Evolutionary conservation across 805 yeast species (phyloP).

Genomic region (Zygotorulaspora sp.): DNA sequence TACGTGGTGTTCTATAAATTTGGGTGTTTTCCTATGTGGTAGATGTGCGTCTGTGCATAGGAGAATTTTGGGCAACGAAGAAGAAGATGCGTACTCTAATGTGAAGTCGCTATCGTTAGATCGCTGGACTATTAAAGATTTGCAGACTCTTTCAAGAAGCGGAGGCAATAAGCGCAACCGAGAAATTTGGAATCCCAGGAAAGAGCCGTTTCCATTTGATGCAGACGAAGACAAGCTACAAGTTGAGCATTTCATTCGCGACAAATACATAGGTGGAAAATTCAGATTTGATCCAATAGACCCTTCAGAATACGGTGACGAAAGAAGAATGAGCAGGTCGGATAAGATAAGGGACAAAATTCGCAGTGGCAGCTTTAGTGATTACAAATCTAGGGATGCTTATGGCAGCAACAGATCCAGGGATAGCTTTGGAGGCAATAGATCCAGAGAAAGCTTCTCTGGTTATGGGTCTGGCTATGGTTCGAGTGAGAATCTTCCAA

Average conservation of each 20-base stretch:
- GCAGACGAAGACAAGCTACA: conserved; percentile 60
- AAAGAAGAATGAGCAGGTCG: conserved; percentile 5
- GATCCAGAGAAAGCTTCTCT: conserved; percentile 6
- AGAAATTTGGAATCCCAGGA: conserved; percentile 62
- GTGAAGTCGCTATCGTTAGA: conserved; percentile 75
- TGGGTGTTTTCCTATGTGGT: conserved; percentile 77
- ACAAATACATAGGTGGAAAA: conserved; percentile 63
- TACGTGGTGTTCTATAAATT: conserved; percentile 37
- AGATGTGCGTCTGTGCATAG: conserved; percentile 79
- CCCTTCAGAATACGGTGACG: conserved; percentile 28
- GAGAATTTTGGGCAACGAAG: conserved; percentile 46
- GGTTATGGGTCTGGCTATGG: conserved; percentile 13
- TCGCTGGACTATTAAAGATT: conserved; percentile 56
- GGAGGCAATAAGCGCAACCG: conserved; percentile 62
- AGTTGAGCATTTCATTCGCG: conserved; percentile 56
- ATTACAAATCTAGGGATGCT: conserved; percentile 11
- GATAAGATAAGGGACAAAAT: conserved; percentile 16
- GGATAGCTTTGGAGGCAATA: conserved; percentile 14
- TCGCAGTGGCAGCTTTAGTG: conserved; percentile 15
- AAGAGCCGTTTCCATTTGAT: conserved; percentile 67
- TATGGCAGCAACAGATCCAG: conserved; percentile 9
- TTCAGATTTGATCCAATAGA: conserved; percentile 38
- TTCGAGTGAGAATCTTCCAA: conserved; percentile 33
- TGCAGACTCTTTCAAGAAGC: conserved; percentile 39
- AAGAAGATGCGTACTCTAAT: conserved; percentile 46